A percentile compares a stretch with the other conserved stretches of the same genome.
phyloP scores from a whole-genome alignment of 2,329 filamentous ascomycete genomes.

The Cladobotryum protrusum region DNA sequence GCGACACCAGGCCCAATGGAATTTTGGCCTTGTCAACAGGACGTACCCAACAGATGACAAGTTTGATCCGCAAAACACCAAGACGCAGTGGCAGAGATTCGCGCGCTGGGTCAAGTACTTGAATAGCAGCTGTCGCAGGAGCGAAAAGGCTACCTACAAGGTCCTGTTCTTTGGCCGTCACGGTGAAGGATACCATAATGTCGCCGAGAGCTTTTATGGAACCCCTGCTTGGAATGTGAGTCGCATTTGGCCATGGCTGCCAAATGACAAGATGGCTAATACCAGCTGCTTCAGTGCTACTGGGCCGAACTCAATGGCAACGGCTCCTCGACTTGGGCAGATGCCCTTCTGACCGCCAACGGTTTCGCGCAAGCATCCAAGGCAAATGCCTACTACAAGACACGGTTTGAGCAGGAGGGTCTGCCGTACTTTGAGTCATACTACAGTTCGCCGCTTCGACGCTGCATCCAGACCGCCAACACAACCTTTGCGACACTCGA shows the following conservation, averaged over 20 bases:
- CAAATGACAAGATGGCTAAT: background rate
- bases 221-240: slow-evolving; percentile 63
- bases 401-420: slow-evolving; percentile 43
- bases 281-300: slow-evolving; percentile 44
- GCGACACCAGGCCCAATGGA: slow-evolving; percentile 43
- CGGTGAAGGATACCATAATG: slow-evolving; percentile 60
- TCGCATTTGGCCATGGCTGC: slow-evolving; percentile 6
- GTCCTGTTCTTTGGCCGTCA: slow-evolving; percentile 64
- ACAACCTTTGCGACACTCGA: slow-evolving; percentile 52
- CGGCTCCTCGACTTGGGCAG: slow-evolving; percentile 55
- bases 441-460: slow-evolving; percentile 57
- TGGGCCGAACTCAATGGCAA: slow-evolving; percentile 61
- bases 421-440: slow-evolving; percentile 58
- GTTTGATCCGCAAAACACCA: slow-evolving; percentile 31
- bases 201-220: slow-evolving; percentile 59
- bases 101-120: slow-evolving; percentile 49
- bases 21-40: slow-evolving; percentile 61
- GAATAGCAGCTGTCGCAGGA: slow-evolving; percentile 34
- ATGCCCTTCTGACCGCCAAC: slow-evolving; percentile 53
- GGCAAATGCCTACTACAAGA: slow-evolving; percentile 54
- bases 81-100: slow-evolving; percentile 62
- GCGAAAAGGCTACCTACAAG: slow-evolving; percentile 52
- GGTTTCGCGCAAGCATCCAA: slow-evolving; percentile 52
- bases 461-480: slow-evolving; percentile 57
- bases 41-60: slow-evolving; percentile 51